phyloP scores from a whole-genome alignment of 257 asterid genomes.

The Przewalskia tangutica region DNA sequence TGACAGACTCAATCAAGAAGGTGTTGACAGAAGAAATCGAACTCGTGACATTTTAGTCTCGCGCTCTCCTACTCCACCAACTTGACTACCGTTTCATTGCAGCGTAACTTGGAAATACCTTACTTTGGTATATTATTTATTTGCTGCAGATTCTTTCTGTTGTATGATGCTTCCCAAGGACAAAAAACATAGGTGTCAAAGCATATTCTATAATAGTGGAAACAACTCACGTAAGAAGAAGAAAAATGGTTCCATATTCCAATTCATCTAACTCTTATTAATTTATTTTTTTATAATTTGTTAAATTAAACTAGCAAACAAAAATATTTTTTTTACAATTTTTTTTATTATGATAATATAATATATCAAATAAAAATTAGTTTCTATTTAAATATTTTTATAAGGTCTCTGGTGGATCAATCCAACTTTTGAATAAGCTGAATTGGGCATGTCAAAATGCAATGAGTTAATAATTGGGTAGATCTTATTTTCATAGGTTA shows the following conservation, averaged over 20 bases:
- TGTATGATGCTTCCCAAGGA: not conserved
- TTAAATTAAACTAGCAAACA: not conserved
- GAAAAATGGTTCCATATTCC: not conserved
- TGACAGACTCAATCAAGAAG: no score
- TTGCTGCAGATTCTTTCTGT: not conserved
- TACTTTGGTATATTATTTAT: not conserved
- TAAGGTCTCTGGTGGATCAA: not conserved
- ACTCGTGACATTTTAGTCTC: no score
- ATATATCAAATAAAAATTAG: not conserved
- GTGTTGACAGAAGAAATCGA: no score
- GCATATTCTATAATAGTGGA: not conserved
- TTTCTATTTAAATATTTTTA: not conserved
- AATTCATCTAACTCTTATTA: not conserved
- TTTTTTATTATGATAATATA: not conserved
- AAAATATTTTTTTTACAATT: no score
- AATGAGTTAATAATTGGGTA: not conserved
- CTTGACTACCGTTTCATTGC: no score
- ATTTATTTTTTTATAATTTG: not conserved
- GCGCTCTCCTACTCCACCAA: no score
- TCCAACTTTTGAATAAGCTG: not conserved
- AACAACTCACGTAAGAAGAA: not conserved
- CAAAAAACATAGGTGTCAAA: not conserved
- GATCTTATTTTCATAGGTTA: not conserved
- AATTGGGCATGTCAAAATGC: not conserved
- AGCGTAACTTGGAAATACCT: not conserved